Evolutionary conservation across 192 early-diverging fungal species (phyloP), one percentile per base, ranked within the genome.

Genomic region (Coemansia sp.): DNA sequence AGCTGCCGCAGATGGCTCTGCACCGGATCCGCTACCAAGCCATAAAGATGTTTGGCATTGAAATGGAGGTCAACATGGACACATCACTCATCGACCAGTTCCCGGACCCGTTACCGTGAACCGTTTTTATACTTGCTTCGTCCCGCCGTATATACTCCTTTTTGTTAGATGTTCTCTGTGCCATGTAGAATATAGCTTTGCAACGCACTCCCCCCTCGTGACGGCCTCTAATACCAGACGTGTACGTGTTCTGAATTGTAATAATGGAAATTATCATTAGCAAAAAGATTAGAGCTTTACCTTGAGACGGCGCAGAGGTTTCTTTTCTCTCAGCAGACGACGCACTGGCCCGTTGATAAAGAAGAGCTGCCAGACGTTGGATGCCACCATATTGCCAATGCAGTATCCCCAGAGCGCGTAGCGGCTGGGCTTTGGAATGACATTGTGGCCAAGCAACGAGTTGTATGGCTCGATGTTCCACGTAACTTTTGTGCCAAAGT

Each of bases 381-480:
- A 52, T 0, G 63, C 67, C 7, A 63, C 38, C 49, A 82, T 71
- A 61, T 87, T 87, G 55, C 60, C 74, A 20, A 85, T 40, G 20
- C 81, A 83, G 55, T 75, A 75, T 5, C 55, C 79, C 82, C 81
- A 90, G 17, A 91, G 71, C 38, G 68, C 29, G 58, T 70, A 77
- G 33, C 87, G 67, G 62, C 82, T 84, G 45, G 53, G 34, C 10
- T 23, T 65, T 5, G 86, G 86, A 55, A 89, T 79, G 22, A 89
- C 81, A 54, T 89, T 89, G 68, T 89, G 85, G 29, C 85, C 86
- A 19, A 68, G 43, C 25, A 63, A 43, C 19, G 59, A 70, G 54
- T 86, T 83, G 69, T 84, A 89, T 2, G 40, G 62, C 61, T 61
- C 69, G 59, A 84, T 66, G 20, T 45, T 9, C 66, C 67, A 82